Base-by-base conservation (phyloP, 2,329 filamentous ascomycete genomes). In the Aspergillus luchuensis region DNA sequence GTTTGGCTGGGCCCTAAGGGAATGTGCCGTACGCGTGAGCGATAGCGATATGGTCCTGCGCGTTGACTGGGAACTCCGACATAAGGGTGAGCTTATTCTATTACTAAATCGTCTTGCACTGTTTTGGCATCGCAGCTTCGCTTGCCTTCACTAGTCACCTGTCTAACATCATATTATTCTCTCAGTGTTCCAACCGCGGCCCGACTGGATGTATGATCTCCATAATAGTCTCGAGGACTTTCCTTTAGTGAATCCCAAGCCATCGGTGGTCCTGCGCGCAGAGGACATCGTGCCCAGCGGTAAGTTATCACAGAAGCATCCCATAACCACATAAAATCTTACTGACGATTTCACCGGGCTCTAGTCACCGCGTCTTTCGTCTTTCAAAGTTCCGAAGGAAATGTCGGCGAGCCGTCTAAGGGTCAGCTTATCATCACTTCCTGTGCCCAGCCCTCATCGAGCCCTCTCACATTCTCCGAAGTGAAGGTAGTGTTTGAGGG, bases 341-440 rank as follows among this genome's bases (percentile, higher is more conserved):
- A 33, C 67, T 74, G 64, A 51, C 13, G 11, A 33, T 39, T 15
- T 23, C n/a, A 19, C 57, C 49, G 17, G 61, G 69, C n/a, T 30
- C n/a, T 62, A 80, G 81, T 87, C 39, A 78, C 77, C 17, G 71
- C 81, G 4, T 78, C 79, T 4, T 82, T 87, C 63, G 79, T 81
- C 1, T 88, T 88, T 63, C 78, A 76, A 38, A 80, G 78, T 56
- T 71, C 75, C 0, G 81, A 87, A 70, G 85, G 84, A 23, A 84
- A 87, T 70, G 86, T 88, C 47, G 85, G 85, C 23, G 85, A 88
- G 64, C 76, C 80, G 4, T 68, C 87, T 7, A 75, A 76, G n/a
- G 81, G 80, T n/a, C 86, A 88, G 63, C 74, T 89, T 53, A 73
- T 76, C 6, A 71, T 88, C 10, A 75, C 69, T 13, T 87, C 84